These are phyloP conservation scores for Benincasa hispida DNA, from an alignment of 306 rosid species.

Conservation along the genomic window DNA sequence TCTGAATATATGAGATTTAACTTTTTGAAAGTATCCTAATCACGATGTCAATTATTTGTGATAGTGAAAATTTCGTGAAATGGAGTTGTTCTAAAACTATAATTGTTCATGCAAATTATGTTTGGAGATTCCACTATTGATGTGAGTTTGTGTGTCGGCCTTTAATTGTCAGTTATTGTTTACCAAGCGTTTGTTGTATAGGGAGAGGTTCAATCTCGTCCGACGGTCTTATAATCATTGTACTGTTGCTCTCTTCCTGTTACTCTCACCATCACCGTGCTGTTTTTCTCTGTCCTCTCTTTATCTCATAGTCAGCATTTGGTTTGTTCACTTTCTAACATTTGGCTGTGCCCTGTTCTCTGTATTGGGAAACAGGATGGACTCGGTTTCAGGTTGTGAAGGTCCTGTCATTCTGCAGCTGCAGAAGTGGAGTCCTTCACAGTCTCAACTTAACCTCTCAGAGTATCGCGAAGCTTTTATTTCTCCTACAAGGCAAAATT, in stretches of 20 bases:
- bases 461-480: constrained; percentile 73
- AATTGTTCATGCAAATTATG: neutral
- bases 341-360: neutral
- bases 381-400: constrained; percentile 24
- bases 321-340: constrained; percentile 1
- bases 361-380: constrained; percentile 42
- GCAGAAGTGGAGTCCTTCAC: constrained; percentile 58
- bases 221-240: neutral
- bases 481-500: constrained; percentile 65
- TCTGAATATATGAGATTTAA: neutral
- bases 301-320: neutral
- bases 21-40: neutral
- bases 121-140: neutral
- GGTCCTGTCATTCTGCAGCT: constrained; percentile 64
- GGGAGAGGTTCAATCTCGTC: neutral
- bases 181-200: neutral
- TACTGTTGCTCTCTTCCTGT: neutral
- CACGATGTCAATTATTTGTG: neutral
- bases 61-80: neutral
- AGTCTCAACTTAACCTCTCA: constrained; percentile 37
- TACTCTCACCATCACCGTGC: neutral
- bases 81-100: neutral
- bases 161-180: neutral
- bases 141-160: neutral
- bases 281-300: neutral